phyloP scores from a whole-genome alignment of 495 filamentous ascomycete genomes.

The Penicillium silybi region DNA sequence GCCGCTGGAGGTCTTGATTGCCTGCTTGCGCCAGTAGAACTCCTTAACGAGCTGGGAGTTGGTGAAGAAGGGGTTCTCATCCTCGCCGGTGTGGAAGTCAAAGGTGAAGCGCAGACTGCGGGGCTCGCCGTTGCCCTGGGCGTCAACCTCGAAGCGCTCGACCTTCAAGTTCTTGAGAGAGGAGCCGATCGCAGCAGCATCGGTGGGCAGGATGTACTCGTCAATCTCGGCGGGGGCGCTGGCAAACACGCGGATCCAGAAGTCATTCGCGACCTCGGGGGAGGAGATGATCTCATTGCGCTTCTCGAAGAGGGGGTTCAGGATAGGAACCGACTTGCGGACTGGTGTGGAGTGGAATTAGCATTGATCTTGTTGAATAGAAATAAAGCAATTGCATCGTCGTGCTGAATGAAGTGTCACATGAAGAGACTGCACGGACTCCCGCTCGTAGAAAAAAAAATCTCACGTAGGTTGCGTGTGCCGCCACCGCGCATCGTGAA shows the following conservation, averaged over 20 bases:
- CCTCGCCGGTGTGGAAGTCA: slow-evolving; percentile 38
- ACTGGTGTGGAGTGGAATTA: slow-evolving; percentile 22
- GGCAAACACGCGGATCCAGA: slow-evolving; percentile 86
- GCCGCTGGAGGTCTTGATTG: slow-evolving; percentile 28
- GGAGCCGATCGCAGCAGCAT: slow-evolving; percentile 62
- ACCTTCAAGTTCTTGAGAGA: slow-evolving; percentile 63
- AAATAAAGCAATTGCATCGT: not conserved
- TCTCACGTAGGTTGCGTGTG: not conserved
- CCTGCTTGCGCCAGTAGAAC: slow-evolving; percentile 70
- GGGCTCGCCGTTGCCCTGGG: slow-evolving; percentile 48
- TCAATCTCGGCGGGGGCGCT: slow-evolving; percentile 79
- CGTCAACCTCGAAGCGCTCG: slow-evolving; percentile 69
- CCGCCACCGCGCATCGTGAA: not conserved
- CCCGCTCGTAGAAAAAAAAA: not conserved
- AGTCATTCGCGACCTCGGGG: slow-evolving; percentile 60
- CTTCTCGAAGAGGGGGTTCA: slow-evolving; percentile 64
- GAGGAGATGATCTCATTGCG: slow-evolving; percentile 61
- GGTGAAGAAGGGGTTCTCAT: slow-evolving; percentile 69
- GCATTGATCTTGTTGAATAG: slow-evolving; percentile 5
- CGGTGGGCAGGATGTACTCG: slow-evolving; percentile 73
- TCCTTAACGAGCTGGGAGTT: slow-evolving; percentile 78
- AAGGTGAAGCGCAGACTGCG: slow-evolving; percentile 44
- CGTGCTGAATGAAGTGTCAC: not conserved
- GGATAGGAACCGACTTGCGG: slow-evolving; percentile 28
- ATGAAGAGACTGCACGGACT: not conserved